Evolutionary conservation across 805 yeast species (phyloP).

Genomic region (Vanderwaltozyma yarrowii): DNA sequence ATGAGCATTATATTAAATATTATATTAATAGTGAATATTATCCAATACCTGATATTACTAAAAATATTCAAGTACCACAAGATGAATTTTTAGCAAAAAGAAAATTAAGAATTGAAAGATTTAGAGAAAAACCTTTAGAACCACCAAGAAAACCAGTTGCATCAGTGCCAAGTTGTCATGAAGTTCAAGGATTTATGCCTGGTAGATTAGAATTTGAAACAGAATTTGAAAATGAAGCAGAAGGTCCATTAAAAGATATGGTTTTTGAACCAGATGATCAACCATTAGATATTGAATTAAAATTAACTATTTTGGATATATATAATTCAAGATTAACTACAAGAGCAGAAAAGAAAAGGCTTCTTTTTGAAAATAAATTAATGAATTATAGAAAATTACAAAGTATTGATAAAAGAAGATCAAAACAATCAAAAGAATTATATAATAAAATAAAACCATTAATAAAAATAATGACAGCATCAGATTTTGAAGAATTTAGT

Average conservation of each 20-base stretch:
- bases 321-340: constrained; percentile 83
- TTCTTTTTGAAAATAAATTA: constrained; percentile 62
- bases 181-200: constrained; percentile 97
- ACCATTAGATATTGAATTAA: constrained; percentile 79
- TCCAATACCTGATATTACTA: constrained; percentile 82
- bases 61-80: constrained; percentile 57
- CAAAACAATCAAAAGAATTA: constrained; percentile 84
- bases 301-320: constrained; percentile 76
- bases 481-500: constrained; percentile 68
- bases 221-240: constrained; percentile 96
- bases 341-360: constrained; percentile 86
- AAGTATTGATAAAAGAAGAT: constrained; percentile 71
- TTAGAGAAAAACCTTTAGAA: constrained; percentile 65
- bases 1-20: constrained; percentile 62
- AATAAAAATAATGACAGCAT: constrained; percentile 68
- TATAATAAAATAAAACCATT: constrained; percentile 66
- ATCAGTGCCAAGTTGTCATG: constrained; percentile 93
- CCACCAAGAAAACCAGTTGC: constrained; percentile 85
- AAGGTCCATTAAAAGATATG: constrained; percentile 88
- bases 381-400: constrained; percentile 79
- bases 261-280: constrained; percentile 89
- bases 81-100: constrained; percentile 59
- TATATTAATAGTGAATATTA: constrained; percentile 63
- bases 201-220: constrained; percentile 95
- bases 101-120: constrained; percentile 59